phyloP scores from a whole-genome alignment of 306 rosid genomes.

The Potentilla sterilis region DNA sequence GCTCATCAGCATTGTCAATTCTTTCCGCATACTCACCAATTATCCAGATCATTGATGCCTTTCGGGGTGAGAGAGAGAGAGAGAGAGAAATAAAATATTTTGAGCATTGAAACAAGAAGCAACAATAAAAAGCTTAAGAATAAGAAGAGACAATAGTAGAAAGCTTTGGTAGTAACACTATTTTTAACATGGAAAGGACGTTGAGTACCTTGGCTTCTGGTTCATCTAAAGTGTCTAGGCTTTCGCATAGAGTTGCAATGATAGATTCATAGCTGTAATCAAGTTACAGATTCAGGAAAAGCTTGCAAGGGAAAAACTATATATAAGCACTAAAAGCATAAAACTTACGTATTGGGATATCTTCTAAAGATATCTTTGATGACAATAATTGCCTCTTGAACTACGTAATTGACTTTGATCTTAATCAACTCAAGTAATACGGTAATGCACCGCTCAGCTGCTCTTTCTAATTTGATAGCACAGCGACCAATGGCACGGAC shows the following conservation, averaged over 20 bases:
- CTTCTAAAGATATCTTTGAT: conserved; percentile 99
- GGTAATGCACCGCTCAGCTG: conserved; percentile 98
- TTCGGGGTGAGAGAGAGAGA: neutral
- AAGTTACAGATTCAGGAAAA: conserved; percentile 22
- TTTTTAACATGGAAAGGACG: conserved; percentile 15
- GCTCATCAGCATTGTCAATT: conserved; percentile 99
- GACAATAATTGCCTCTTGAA: conserved; percentile 99
- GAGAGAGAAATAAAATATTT: neutral
- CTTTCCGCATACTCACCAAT: conserved; percentile 99
- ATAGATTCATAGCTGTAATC: conserved; percentile 85
- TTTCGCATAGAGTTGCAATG: conserved; percentile 97
- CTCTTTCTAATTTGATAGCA: conserved; percentile 98
- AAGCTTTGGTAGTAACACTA: conserved; percentile 2
- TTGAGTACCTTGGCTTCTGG: conserved; percentile 94
- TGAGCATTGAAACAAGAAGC: conserved; percentile 3
- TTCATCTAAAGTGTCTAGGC: conserved; percentile 95
- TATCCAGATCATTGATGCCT: conserved; percentile 99
- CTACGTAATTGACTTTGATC: conserved; percentile 98
- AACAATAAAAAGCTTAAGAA: neutral
- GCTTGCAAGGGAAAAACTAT: conserved; percentile 15
- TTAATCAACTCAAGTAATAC: conserved; percentile 98
- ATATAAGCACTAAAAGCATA: neutral
- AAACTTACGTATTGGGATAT: conserved; percentile 94
- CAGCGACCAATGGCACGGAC: conserved; percentile 99
- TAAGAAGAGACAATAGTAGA: neutral